A percentile compares a stretch with the other conserved stretches of the same genome.
Evolutionary conservation across 352 stramenopile genomes (phyloP).

Genomic region (Lagenidium giganteum): DNA sequence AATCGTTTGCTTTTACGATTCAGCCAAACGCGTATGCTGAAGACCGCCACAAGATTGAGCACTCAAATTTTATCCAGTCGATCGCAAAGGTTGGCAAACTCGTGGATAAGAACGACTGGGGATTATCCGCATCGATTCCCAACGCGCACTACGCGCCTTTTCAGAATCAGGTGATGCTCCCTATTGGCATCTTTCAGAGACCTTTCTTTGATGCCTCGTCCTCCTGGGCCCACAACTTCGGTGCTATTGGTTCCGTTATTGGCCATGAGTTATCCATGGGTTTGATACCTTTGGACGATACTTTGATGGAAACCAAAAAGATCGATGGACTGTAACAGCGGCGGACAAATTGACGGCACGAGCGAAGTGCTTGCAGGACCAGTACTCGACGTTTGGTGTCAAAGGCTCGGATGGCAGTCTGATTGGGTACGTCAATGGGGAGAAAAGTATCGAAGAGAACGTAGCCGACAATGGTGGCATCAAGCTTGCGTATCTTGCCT

Average conservation of each 20-base stretch:
- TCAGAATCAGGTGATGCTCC: constrained; percentile 91
- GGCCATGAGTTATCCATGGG: constrained; percentile 93
- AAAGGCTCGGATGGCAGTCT: constrained; percentile 19
- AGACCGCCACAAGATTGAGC: constrained; percentile 38
- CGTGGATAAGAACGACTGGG: constrained; percentile 65
- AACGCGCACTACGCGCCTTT: constrained; percentile 81
- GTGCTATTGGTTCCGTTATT: constrained; percentile 86
- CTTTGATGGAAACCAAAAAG: constrained; percentile 80
- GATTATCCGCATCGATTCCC: constrained; percentile 85
- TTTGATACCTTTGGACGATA: constrained; percentile 90
- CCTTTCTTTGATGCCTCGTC: constrained; percentile 84
- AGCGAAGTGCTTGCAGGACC: constrained; percentile 42
- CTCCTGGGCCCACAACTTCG: constrained; percentile 85
- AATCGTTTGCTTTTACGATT: constrained; percentile 21
- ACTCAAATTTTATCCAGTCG: constrained; percentile 14
- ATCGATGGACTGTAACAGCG: constrained; percentile 88
- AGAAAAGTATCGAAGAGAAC: constrained; percentile 64
- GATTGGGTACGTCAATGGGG: constrained; percentile 48
- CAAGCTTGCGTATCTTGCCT: constrained; percentile 48
- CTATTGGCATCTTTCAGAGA: constrained; percentile 89
- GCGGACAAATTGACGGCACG: constrained; percentile 55
- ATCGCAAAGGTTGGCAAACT: constrained; percentile 26
- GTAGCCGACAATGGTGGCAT: constrained; percentile 74
- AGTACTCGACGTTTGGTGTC: constrained; percentile 44
- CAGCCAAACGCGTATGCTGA: constrained; percentile 35